A percentile compares a stretch with the other conserved stretches of the same genome.
These are phyloP conservation scores for Cladochytrium replicatum DNA, from an alignment of 192 early-diverging fungal genomes.

Conservation along the genomic window DNA sequence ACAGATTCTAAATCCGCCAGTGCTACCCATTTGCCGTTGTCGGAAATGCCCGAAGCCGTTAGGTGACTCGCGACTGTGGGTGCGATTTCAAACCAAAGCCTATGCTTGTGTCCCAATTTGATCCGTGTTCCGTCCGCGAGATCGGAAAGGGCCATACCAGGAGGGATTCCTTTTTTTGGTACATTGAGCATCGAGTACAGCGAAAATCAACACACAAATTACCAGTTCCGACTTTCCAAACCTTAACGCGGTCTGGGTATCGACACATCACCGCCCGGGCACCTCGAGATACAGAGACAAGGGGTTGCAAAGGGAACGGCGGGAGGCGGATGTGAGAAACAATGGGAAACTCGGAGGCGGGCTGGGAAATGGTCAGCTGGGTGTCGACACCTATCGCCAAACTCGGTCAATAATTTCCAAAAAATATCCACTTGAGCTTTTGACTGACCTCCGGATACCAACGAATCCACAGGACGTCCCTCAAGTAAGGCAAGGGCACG, in stretches of 20 bases:
- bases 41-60: slow-evolving; percentile 61
- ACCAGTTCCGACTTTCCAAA: slow-evolving; percentile 87
- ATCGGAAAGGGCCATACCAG: too few species aligned
- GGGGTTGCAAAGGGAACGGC: slow-evolving; percentile 50
- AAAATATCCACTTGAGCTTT: too few species aligned
- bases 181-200: too few species aligned
- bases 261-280: slow-evolving; percentile 44
- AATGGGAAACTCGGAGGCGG: slow-evolving; percentile 24
- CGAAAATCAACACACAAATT: too few species aligned
- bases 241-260: slow-evolving; percentile 56
- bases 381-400: slow-evolving; percentile 28
- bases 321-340: slow-evolving; percentile 32
- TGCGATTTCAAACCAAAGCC: slow-evolving; percentile 65
- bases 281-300: slow-evolving; percentile 25
- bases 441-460: slow-evolving; percentile 85
- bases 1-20: slow-evolving; percentile 61
- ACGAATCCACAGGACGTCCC: slow-evolving; percentile 46
- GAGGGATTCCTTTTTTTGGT: too few species aligned
- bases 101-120: too few species aligned
- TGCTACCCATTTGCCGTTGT: slow-evolving; percentile 74
- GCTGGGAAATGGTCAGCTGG: slow-evolving; percentile 24
- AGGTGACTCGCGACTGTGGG: slow-evolving; percentile 70
- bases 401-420: too few species aligned
- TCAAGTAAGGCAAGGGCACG: slow-evolving; percentile 75
- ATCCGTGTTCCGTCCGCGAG: too few species aligned